phyloP scores from a whole-genome alignment of 192 early-diverging fungal genomes.

The Backusella westeae region DNA sequence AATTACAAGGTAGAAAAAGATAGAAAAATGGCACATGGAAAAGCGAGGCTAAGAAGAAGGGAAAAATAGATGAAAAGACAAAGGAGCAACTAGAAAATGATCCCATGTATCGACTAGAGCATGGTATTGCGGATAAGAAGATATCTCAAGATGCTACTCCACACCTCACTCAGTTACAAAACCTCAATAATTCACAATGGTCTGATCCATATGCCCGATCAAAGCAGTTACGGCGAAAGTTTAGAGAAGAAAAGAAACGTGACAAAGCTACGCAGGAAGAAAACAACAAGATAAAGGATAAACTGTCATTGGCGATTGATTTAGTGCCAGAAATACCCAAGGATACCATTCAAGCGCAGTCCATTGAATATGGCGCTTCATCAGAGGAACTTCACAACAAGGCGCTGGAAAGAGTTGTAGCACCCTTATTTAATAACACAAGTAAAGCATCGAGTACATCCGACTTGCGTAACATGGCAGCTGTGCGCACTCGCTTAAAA shows the following conservation, averaged over 20 bases:
- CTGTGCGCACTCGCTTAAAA: conserved; percentile 38
- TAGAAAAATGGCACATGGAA: conserved; percentile 5
- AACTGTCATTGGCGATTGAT: conserved; percentile 56
- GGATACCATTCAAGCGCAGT: conserved; percentile 51
- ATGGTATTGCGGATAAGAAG: conserved; percentile 45
- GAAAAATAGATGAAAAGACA: conserved; percentile 44
- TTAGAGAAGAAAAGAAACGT: conserved; percentile 67
- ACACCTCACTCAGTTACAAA: conserved; percentile 57
- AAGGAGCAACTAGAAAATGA: conserved; percentile 42
- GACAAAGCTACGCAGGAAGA: conserved; percentile 48
- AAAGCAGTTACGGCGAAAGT: conserved; percentile 65
- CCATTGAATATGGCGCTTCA: conserved; percentile 38
- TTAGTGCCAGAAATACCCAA: conserved; percentile 51
- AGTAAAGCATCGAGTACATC: neutral
- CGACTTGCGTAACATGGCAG: conserved; percentile 17
- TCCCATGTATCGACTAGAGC: conserved; percentile 65
- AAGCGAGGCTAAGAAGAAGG: conserved; percentile 10
- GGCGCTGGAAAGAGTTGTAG: neutral
- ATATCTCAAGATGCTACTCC: conserved; percentile 46
- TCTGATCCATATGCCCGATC: conserved; percentile 75
- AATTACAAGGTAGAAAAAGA: conserved; percentile 50
- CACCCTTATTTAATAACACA: neutral
- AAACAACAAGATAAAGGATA: conserved; percentile 48
- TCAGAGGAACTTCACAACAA: neutral
- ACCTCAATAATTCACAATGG: conserved; percentile 72